Evolutionary conservation across 805 yeast genomes (phyloP), one percentile per base, ranked within the genome.

Genomic region (Candida sanyiensis): DNA sequence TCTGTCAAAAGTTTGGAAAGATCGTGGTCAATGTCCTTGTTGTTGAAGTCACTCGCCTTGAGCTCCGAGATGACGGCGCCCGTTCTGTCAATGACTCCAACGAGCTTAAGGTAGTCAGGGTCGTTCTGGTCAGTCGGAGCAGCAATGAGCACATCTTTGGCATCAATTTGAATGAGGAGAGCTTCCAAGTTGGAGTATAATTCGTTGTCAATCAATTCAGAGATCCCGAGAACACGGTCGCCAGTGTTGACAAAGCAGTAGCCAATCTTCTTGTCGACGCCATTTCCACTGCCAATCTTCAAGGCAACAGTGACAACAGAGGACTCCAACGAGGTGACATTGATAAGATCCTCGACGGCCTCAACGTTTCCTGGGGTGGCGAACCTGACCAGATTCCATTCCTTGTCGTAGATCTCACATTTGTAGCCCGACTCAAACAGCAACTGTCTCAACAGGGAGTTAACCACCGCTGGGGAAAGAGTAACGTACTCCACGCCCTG

Each of bases 351-450:
- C 48, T 85, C 96, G 33, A 83, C 75, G 30, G 70, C 78, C 42
- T 80, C 84, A 35, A 89, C 63, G 59, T 93, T 89, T 6, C 98
- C 98, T 0, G 97, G 97, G 1, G 95, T 81, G 0, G 96, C 96
- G 30, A 69, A 62, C 41, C 66, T 72, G 46, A 64, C 49, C 38
- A 73, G 63, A 35, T 59, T 67, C 74, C 95, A 90, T 44, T 60
- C 63, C 54, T 70, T 76, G 48, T 78, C 79, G 57, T 83, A 90
- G 13, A 93, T 73, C 54, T 89, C 96, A 13, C 93, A 73, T 57
- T 87, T 87, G 52, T 71, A 72, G 13, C 88, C 86, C 34, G 73
- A 69, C 28, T 80, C 85, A 32, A 88, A 66, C 17, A 93, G 68
- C 38, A 85, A 79, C 43, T 71, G 72, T 39, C 74, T 75, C 41